Evolutionary conservation across 495 filamentous ascomycete species (phyloP).

Genomic region (Penicillium coprophilum): DNA sequence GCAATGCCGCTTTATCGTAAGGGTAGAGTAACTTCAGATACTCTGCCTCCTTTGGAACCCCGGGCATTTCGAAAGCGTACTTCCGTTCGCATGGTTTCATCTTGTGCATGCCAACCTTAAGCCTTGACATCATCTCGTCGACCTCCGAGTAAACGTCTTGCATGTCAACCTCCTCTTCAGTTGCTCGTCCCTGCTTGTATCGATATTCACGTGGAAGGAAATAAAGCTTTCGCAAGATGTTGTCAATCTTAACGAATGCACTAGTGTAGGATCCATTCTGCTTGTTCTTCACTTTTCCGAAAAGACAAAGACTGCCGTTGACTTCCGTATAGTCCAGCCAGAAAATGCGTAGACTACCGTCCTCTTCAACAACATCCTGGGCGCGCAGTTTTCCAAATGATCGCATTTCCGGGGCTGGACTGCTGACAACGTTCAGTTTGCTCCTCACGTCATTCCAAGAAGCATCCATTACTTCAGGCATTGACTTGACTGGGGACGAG

Average conservation of each 20-base stretch:
- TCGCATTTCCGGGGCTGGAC: conserved; percentile 60
- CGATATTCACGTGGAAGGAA: conserved; percentile 82
- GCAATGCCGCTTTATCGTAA: conserved; percentile 71
- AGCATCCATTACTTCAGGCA: conserved; percentile 65
- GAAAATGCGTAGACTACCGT: conserved; percentile 90
- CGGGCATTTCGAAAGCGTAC: conserved; percentile 91
- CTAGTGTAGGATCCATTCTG: conserved; percentile 74
- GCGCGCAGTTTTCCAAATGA: conserved; percentile 76
- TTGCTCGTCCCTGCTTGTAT: conserved; percentile 62
- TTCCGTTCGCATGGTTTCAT: conserved; percentile 87
- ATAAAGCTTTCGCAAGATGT: conserved; percentile 87
- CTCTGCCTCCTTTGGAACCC: conserved; percentile 81
- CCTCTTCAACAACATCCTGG: conserved; percentile 79
- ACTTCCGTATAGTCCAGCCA: conserved; percentile 97
- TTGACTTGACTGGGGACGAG: conserved; percentile 71
- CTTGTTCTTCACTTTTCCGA: conserved; percentile 95
- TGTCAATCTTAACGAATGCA: conserved; percentile 95
- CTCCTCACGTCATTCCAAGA: conserved; percentile 88
- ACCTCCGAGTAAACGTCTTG: conserved; percentile 88
- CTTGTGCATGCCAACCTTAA: conserved; percentile 84
- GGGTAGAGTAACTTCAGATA: conserved; percentile 94
- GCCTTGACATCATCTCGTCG: conserved; percentile 75
- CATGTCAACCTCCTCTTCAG: conserved; percentile 82
- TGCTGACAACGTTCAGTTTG: conserved; percentile 81
- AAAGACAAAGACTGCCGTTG: conserved; percentile 87